Evolutionary conservation across 306 rosid genomes (phyloP).

Genomic region (Spatholobus suberectus): DNA sequence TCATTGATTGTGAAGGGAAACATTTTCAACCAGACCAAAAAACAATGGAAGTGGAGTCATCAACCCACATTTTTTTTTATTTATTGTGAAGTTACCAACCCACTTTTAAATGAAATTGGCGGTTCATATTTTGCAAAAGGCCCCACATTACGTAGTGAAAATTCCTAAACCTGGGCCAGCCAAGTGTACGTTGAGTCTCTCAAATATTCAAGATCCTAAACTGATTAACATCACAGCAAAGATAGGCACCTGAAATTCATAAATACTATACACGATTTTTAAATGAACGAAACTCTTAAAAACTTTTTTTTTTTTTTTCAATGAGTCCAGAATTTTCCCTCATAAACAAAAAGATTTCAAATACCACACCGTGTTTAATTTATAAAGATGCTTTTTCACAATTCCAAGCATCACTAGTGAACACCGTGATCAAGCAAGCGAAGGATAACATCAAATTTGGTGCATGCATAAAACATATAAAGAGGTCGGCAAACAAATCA

Average conservation of each 20-base stretch:
- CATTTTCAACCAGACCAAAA: background rate
- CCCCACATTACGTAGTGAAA: background rate
- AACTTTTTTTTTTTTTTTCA: background rate
- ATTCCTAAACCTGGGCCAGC: background rate
- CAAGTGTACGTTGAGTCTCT: background rate
- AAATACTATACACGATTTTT: background rate
- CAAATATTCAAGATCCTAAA: background rate
- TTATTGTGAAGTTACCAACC: background rate
- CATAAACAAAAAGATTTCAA: background rate
- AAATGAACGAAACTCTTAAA: background rate
- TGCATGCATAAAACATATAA: background rate
- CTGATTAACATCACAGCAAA: background rate
- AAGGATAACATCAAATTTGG: background rate
- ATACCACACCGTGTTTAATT: background rate
- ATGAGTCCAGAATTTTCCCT: background rate
- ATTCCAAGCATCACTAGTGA: background rate
- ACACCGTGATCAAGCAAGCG: background rate
- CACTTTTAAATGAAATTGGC: slow-evolving; percentile 14
- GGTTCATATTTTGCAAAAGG: slow-evolving; percentile 13
- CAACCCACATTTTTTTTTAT: background rate
- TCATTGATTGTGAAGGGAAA: background rate
- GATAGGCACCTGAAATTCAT: background rate
- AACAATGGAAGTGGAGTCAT: background rate
- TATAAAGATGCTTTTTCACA: background rate
- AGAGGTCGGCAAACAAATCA: background rate